These are phyloP conservation scores for Halocafeteria seosinensis DNA, from an alignment of 108 stramenopile species.

Conservation along the genomic window DNA sequence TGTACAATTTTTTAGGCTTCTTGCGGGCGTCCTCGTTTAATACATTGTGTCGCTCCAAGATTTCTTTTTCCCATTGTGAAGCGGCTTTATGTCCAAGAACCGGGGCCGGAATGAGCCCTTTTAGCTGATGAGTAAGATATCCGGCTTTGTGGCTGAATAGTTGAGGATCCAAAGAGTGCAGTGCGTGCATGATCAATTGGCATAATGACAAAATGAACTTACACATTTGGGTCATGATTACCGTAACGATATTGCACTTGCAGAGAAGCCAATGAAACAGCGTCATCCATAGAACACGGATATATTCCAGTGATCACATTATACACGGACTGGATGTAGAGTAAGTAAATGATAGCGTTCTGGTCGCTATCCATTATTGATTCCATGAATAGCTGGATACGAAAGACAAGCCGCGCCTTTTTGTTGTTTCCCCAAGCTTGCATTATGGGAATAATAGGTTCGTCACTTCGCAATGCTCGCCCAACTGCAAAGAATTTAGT, in stretches of 20 bases:
- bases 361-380: not conserved
- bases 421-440: not conserved
- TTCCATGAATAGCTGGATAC: not conserved
- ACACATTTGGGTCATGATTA: not conserved
- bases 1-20: not conserved
- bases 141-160: not conserved
- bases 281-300: not conserved
- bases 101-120: not conserved
- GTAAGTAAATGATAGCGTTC: not conserved
- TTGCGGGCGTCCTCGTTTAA: not conserved
- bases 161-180: not conserved
- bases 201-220: not conserved
- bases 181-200: not conserved
- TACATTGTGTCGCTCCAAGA: not conserved
- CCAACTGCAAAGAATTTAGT: not conserved
- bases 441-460: not conserved
- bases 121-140: not conserved
- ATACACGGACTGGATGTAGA: slow-evolving; percentile 1
- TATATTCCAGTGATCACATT: not conserved
- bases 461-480: not conserved
- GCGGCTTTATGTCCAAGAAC: not conserved
- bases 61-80: not conserved
- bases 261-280: not conserved
- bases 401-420: not conserved
- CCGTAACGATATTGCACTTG: slow-evolving; percentile 1